Evolutionary conservation across 2,329 filamentous ascomycete species (phyloP).

Genomic region (Hansfordia pulvinata): DNA sequence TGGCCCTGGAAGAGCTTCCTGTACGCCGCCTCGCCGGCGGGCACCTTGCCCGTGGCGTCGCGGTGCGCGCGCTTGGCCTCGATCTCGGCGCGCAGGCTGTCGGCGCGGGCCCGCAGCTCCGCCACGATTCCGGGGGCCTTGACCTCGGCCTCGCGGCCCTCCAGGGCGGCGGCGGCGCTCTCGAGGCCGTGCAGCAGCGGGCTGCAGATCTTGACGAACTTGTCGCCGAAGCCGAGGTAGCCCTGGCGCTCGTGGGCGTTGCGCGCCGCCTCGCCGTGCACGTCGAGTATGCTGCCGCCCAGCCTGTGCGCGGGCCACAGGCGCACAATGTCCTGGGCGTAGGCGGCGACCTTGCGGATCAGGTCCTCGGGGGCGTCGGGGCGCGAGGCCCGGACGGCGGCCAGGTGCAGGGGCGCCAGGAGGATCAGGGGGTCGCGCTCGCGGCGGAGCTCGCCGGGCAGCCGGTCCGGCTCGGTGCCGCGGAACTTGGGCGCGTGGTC

Average conservation of each 20-base stretch:
- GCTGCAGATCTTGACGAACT: conserved; percentile 19
- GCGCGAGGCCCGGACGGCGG: conserved; percentile 23
- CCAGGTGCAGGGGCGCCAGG: conserved; percentile 26
- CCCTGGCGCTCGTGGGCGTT: conserved; percentile 9
- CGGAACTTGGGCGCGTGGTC: conserved; percentile 17
- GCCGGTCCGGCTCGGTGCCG: conserved; percentile 4
- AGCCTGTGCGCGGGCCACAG: conserved; percentile 26
- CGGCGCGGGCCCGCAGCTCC: conserved; percentile 25
- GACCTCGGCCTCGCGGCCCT: conserved; percentile 27
- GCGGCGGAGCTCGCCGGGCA: conserved; percentile 14
- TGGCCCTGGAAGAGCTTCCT: conserved; percentile 5
- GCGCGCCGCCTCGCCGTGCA: conserved; percentile 21
- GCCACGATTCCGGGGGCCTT: conserved; percentile 18
- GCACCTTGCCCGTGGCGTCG: conserved; percentile 2
- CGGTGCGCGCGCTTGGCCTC: conserved; percentile 12
- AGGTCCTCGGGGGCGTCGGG: conserved; percentile 15
- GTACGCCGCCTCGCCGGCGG: conserved; percentile 12
- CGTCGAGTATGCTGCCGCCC: conserved; percentile 18
- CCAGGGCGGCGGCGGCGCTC: conserved; percentile 30
- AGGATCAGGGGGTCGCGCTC: conserved; percentile 28
- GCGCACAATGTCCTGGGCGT: conserved; percentile 20
- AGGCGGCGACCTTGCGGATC: conserved; percentile 20
- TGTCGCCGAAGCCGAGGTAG: conserved; percentile 20
- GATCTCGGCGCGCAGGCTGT: conserved; percentile 22
- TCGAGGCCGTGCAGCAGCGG: conserved; percentile 30